Evolutionary conservation across 306 rosid species (phyloP).

Genomic region (Dalbergia cultrata): DNA sequence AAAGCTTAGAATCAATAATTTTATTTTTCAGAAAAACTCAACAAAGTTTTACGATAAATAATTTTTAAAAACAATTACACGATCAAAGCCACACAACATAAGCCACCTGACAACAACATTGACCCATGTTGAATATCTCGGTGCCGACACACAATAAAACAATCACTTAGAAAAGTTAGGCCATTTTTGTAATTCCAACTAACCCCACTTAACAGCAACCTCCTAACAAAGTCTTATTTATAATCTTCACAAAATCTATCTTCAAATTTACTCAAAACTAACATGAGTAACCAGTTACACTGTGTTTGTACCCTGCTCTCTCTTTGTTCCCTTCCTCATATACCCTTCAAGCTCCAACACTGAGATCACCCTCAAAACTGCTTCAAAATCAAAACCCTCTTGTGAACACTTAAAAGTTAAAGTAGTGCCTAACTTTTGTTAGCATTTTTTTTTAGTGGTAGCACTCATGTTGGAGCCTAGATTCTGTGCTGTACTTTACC

Average conservation of each 20-base stretch:
- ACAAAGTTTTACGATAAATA: no score
- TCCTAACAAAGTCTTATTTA: background rate
- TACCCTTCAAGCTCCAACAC: background rate
- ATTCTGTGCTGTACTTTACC: conserved; percentile 34
- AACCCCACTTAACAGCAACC: background rate
- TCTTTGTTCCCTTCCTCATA: no score
- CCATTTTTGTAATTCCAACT: background rate
- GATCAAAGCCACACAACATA: background rate
- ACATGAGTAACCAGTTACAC: background rate
- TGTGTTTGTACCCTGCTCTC: background rate
- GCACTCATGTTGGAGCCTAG: conserved; percentile 57
- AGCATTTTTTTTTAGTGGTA: conserved; percentile 28
- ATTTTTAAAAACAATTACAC: no score
- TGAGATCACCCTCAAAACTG: background rate
- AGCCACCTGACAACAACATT: background rate
- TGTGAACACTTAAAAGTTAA: conserved; percentile 2
- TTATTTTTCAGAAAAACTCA: no score
- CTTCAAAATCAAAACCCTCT: background rate
- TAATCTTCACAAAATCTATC: background rate
- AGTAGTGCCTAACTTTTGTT: background rate
- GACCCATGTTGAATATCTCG: background rate
- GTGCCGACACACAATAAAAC: background rate
- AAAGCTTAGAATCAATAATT: no score
- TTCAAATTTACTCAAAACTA: conserved; percentile 42
- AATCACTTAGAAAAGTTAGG: background rate